Evolutionary conservation across 1,284 basidiomycete species (phyloP).

Genomic region (Anthracocystis walkeri): DNA sequence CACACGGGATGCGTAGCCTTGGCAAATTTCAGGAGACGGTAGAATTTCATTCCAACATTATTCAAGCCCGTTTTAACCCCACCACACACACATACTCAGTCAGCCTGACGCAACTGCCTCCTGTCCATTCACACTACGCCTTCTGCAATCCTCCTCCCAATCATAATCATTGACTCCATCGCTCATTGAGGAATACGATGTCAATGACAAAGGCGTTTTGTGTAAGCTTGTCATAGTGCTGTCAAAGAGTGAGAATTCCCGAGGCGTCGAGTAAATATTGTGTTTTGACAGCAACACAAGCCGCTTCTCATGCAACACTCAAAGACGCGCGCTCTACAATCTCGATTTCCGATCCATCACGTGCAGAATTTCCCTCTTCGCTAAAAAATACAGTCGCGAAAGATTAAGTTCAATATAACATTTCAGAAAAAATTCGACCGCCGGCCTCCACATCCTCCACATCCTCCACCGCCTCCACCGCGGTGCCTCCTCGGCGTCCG

Average conservation of each 20-base stretch:
- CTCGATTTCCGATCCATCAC: conserved; percentile 8
- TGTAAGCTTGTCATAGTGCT: conserved; percentile 3
- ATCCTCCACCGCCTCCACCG: no score
- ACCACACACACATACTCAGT: neutral
- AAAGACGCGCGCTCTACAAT: conserved; percentile 7
- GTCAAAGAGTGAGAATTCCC: conserved; percentile 4
- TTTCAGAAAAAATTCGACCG: no score
- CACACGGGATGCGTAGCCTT: conserved; percentile 2
- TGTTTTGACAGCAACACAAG: neutral
- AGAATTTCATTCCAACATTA: conserved; percentile 1
- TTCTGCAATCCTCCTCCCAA: no score
- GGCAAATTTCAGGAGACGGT: neutral
- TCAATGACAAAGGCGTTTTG: no score
- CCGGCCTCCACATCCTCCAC: no score
- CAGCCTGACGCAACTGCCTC: neutral
- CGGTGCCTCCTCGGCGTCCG: no score
- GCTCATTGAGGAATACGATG: neutral
- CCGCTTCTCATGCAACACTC: neutral
- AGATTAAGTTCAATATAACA: no score
- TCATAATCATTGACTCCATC: no score
- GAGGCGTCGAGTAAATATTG: no score
- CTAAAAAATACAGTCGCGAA: neutral
- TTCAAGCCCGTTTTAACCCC: neutral
- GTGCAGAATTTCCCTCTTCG: conserved; percentile 1
- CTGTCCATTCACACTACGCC: no score